These are phyloP conservation scores for Rhizopus sp. DNA, from an alignment of 371 early-diverging fungal genomes.

Conservation along the genomic window DNA sequence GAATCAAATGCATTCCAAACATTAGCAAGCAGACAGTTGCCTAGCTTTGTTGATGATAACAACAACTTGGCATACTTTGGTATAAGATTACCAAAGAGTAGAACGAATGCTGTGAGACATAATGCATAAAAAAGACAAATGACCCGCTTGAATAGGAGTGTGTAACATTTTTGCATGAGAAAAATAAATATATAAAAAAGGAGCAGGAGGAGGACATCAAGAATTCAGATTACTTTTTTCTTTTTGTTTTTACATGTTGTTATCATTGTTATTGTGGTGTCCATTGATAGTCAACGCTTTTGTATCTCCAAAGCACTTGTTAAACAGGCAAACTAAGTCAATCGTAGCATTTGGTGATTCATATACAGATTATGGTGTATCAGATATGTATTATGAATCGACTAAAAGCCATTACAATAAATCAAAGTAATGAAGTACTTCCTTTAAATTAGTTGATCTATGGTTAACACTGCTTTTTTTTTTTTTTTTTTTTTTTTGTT, in stretches of 20 bases:
- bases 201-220: too few relatives aligned
- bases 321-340: neutral
- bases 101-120: too few relatives aligned
- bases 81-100: slow-evolving; percentile 1
- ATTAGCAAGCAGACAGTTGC: neutral
- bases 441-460: too few relatives aligned
- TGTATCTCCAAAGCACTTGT: neutral
- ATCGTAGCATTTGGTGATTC: slow-evolving; percentile 24
- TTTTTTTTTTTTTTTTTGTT: too few relatives aligned
- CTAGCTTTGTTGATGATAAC: slow-evolving; percentile 5
- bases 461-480: too few relatives aligned
- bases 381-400: slow-evolving; percentile 2
- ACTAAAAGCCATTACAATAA: neutral
- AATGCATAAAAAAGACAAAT: too few relatives aligned
- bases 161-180: too few relatives aligned
- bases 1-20: neutral
- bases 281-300: neutral
- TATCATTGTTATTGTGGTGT: neutral
- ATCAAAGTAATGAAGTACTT: too few relatives aligned
- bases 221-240: neutral
- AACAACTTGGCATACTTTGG: slow-evolving; percentile 7
- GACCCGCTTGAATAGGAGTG: too few relatives aligned
- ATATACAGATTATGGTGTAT: slow-evolving; percentile 17
- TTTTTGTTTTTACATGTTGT: neutral
- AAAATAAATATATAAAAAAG: too few relatives aligned